A percentile compares a stretch with the other conserved stretches of the same genome.
Conservation (phyloP, 2,329 filamentous ascomycete species). For the Thielaviopsis punctulata region DNA sequence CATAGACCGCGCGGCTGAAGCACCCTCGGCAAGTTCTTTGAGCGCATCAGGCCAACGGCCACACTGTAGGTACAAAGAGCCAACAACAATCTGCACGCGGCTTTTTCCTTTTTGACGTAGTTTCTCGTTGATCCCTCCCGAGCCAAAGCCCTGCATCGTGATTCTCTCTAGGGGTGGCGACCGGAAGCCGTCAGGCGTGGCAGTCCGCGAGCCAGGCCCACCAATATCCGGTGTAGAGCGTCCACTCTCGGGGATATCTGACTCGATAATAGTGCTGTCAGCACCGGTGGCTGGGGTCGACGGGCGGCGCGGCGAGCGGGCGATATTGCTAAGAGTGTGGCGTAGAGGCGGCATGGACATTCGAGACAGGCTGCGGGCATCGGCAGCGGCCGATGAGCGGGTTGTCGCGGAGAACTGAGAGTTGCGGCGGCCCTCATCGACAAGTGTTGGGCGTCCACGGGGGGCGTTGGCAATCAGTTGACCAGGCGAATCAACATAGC, state of each 20-base stretch:
- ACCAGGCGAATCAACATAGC: conserved; percentile 61
- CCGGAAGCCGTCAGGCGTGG: conserved; percentile 27
- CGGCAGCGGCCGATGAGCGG: conserved; percentile 36
- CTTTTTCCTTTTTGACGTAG: conserved; percentile 68
- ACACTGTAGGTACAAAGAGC: conserved; percentile 71
- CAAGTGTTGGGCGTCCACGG: conserved; percentile 3
- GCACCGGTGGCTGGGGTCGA: conserved; percentile 30
- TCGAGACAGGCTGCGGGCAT: conserved; percentile 40
- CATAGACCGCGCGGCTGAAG: conserved; percentile 54
- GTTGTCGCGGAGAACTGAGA: conserved; percentile 33
- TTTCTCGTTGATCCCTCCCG: conserved; percentile 55
- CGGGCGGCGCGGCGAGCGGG: conserved; percentile 30
- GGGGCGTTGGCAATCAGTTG: conserved; percentile 23
- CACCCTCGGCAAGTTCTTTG: conserved; percentile 66
- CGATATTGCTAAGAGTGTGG: conserved; percentile 24
- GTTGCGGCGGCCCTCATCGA: conserved; percentile 29
- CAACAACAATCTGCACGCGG: conserved; percentile 61
- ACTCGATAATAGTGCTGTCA: conserved; percentile 19
- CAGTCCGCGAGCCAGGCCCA: conserved; percentile 20
- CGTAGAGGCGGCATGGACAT: conserved; percentile 66
- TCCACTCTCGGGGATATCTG: conserved; percentile 22
- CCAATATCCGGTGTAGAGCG: conserved; percentile 25
- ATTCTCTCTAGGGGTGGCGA: conserved; percentile 38
- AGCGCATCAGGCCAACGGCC: conserved; percentile 83
- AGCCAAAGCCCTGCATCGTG: conserved; percentile 54